phyloP scores from a whole-genome alignment of 306 rosid genomes.

The Calophaca sinica region DNA sequence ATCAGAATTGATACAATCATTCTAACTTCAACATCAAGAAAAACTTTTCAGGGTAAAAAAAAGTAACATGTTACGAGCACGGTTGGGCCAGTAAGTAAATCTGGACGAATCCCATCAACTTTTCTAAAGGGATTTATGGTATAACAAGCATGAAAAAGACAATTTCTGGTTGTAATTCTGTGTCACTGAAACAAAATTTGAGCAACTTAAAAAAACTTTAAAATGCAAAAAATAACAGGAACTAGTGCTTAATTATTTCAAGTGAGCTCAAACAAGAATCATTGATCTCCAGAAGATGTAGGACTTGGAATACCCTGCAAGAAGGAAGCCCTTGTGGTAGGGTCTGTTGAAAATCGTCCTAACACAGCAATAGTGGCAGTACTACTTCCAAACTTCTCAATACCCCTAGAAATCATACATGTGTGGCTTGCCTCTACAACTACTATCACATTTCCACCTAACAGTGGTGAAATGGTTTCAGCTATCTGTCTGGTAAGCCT shows the following conservation, averaged over 20 bases:
- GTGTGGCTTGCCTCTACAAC: conserved; percentile 96
- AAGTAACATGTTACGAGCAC: conserved; percentile 27
- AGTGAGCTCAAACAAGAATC: conserved; percentile 41
- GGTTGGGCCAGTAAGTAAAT: conserved; percentile 7
- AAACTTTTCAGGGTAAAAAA: neutral
- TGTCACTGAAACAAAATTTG: conserved; percentile 31
- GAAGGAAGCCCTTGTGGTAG: conserved; percentile 64
- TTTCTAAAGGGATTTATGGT: conserved; percentile 38
- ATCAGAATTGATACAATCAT: conserved; percentile 23
- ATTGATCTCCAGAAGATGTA: conserved; percentile 46
- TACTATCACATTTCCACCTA: conserved; percentile 85
- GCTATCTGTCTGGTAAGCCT: conserved; percentile 97
- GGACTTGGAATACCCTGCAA: conserved; percentile 77
- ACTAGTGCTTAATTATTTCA: conserved; percentile 35
- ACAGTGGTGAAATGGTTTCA: conserved; percentile 72
- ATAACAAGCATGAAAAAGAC: neutral
- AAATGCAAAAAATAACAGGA: conserved; percentile 24
- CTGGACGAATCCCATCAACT: conserved; percentile 10
- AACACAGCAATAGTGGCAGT: conserved; percentile 88
- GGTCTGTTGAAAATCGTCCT: conserved; percentile 74
- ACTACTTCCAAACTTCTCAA: conserved; percentile 89
- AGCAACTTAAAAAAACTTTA: conserved; percentile 18
- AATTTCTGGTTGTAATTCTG: conserved; percentile 21
- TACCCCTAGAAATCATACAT: conserved; percentile 96
- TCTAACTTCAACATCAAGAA: conserved; percentile 26